phyloP scores from a whole-genome alignment of 495 filamentous ascomycete genomes.

The Neurospora sp. region DNA sequence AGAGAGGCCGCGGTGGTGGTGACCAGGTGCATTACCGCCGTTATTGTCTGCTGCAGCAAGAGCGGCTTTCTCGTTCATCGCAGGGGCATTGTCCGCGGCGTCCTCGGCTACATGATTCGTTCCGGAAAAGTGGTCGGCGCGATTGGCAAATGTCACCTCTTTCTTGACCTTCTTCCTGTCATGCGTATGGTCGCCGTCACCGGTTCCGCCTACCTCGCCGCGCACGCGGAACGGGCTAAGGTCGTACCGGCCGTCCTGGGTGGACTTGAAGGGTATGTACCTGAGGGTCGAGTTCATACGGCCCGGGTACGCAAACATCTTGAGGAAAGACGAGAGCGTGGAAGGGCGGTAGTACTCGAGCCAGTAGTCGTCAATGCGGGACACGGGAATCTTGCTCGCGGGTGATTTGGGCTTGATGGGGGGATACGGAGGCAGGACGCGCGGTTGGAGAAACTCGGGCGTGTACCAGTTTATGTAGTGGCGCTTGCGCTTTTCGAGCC shows the following conservation, averaged over 20 bases:
- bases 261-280: constrained; percentile 64
- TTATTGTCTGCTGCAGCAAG: constrained; percentile 5
- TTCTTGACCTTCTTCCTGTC: constrained; percentile 47
- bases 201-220: constrained; percentile 31
- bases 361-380: constrained; percentile 90
- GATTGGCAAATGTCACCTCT: constrained; percentile 50
- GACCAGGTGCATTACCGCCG: neutral
- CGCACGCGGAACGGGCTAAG: constrained; percentile 76
- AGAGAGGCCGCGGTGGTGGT: constrained; percentile 26
- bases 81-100: constrained; percentile 28
- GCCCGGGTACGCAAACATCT: constrained; percentile 63
- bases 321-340: constrained; percentile 72
- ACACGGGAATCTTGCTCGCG: constrained; percentile 44
- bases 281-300: constrained; percentile 79
- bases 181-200: constrained; percentile 24
- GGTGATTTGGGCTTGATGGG: constrained; percentile 23
- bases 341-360: constrained; percentile 92
- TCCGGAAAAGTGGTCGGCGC: neutral
- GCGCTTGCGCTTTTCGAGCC: constrained; percentile 53
- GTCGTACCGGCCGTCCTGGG: constrained; percentile 63
- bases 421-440: constrained; percentile 41
- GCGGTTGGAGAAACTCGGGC: constrained; percentile 56
- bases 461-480: constrained; percentile 81
- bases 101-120: constrained; percentile 11
- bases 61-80: constrained; percentile 23